Conservation (phyloP, 305 asterid species). For the Fraxinus nigra region DNA sequence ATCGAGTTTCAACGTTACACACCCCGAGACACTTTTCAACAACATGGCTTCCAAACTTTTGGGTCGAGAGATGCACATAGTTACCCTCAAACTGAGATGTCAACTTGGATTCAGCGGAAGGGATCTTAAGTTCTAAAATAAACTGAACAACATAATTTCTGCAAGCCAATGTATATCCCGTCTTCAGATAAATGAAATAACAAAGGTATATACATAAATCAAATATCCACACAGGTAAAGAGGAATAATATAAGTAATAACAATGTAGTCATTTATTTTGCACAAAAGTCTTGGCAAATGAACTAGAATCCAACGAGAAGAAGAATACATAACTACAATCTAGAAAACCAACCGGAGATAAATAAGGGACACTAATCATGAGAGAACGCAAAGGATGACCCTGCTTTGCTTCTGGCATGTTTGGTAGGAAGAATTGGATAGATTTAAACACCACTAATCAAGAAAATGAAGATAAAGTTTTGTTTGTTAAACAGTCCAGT, state of each 20-base stretch:
- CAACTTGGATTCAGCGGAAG: slow-evolving; percentile 54
- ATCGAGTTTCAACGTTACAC: slow-evolving; percentile 44
- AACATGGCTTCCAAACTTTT: slow-evolving; percentile 89
- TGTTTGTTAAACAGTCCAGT: background rate
- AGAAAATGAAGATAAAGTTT: background rate
- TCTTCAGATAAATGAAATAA: background rate
- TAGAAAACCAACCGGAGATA: background rate
- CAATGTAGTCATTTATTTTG: background rate
- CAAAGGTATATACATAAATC: background rate
- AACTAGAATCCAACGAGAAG: background rate
- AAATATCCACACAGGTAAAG: background rate
- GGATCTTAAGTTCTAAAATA: slow-evolving; percentile 67
- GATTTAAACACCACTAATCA: background rate
- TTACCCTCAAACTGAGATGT: slow-evolving; percentile 65
- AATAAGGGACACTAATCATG: background rate
- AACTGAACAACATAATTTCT: slow-evolving; percentile 90
- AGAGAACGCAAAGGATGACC: background rate
- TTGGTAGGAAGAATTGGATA: background rate
- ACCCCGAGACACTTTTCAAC: slow-evolving; percentile 72
- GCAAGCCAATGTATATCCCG: slow-evolving; percentile 23
- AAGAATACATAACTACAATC: background rate
- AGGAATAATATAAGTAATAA: background rate
- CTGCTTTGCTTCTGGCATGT: background rate
- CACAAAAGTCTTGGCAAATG: background rate
- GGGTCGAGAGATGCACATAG: slow-evolving; percentile 69